phyloP scores from a whole-genome alignment of 108 stramenopile species.

The Parmales sp. region DNA sequence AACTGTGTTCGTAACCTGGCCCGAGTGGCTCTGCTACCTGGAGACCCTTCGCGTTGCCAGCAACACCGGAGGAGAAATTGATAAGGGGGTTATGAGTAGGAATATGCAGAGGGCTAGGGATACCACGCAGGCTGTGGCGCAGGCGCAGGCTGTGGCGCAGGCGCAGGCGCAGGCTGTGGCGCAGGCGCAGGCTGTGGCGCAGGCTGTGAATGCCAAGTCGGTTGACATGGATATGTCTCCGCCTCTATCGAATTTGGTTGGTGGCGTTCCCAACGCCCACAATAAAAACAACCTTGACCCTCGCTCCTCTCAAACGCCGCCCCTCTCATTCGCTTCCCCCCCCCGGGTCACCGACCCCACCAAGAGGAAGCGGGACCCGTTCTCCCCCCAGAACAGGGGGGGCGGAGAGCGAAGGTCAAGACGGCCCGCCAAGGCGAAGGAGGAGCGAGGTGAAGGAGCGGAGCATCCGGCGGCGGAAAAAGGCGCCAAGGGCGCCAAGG shows the following conservation, averaged over 20 bases:
- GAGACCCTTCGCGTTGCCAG: conserved; percentile 1
- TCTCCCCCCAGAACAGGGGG: background rate
- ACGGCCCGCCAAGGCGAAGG: too few species aligned
- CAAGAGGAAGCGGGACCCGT: background rate
- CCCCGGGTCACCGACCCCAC: background rate
- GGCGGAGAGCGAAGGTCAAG: too few species aligned
- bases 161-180: background rate
- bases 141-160: too few species aligned
- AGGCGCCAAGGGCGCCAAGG: too few species aligned
- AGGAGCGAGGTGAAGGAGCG: too few species aligned
- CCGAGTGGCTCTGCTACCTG: background rate
- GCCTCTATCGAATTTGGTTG: too few species aligned
- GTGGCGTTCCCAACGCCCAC: background rate
- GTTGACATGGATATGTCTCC: too few species aligned
- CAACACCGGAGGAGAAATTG: background rate
- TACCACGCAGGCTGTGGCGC: background rate
- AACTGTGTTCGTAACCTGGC: background rate
- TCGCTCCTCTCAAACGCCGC: too few species aligned
- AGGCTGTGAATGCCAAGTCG: too few species aligned
- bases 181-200: too few species aligned
- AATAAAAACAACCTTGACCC: background rate
- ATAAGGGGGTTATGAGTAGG: background rate
- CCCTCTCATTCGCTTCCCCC: too few species aligned
- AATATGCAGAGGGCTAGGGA: background rate
- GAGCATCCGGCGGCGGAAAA: too few species aligned